phyloP scores from a whole-genome alignment of 345 rosid species.

The Trapa incisa region DNA sequence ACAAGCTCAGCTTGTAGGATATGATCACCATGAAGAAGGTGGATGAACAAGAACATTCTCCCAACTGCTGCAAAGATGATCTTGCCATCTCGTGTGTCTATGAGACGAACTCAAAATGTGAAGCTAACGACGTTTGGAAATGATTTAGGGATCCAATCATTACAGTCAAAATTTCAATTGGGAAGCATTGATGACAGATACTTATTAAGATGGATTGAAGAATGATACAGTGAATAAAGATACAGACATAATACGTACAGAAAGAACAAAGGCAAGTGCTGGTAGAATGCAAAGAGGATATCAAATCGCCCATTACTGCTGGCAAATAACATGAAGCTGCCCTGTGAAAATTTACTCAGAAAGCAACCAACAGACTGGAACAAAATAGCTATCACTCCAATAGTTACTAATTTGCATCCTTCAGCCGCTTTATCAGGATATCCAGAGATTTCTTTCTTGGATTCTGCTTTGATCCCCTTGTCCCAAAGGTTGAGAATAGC shows the following conservation, averaged over 20 bases:
- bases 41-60: neutral
- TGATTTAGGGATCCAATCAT: neutral
- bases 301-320: constrained; percentile 8
- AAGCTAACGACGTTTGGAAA: neutral
- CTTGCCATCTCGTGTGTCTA: neutral
- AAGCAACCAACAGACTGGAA: constrained; percentile 20
- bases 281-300: constrained; percentile 17
- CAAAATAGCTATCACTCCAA: constrained; percentile 17
- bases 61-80: neutral
- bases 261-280: constrained; percentile 15
- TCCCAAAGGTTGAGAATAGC: constrained; percentile 82
- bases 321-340: constrained; percentile 11
- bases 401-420: constrained; percentile 61
- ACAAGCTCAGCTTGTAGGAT: neutral
- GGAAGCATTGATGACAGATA: constrained; percentile 1
- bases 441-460: constrained; percentile 92
- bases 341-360: constrained; percentile 22
- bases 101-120: neutral
- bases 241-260: constrained; percentile 19
- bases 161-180: neutral
- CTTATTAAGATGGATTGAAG: constrained; percentile 1
- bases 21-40: neutral
- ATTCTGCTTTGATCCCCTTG: constrained; percentile 74
- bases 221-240: constrained; percentile 12
- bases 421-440: constrained; percentile 74